phyloP scores from a whole-genome alignment of 2,329 filamentous ascomycete genomes.

The Aspergillus pseudoviridinutans region DNA sequence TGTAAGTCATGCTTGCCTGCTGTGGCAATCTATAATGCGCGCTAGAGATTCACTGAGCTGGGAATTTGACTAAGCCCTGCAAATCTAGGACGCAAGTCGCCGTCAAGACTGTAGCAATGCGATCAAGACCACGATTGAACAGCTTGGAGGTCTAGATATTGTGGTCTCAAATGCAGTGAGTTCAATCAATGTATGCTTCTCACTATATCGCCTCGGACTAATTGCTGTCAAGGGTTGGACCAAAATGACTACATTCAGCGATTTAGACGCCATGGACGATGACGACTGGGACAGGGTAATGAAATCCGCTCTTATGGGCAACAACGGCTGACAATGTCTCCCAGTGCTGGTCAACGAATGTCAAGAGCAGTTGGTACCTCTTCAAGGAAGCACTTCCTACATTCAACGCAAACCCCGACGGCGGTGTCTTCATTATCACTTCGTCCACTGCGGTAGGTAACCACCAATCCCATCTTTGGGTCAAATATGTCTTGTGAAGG shows the following conservation, averaged over 20 bases:
- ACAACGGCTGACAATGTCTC: neutral
- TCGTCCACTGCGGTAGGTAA: conserved; percentile 55
- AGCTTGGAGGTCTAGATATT: conserved; percentile 69
- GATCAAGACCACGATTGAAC: conserved; percentile 55
- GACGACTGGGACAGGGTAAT: conserved; percentile 61
- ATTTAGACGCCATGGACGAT: conserved; percentile 56
- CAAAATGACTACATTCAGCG: conserved; percentile 53
- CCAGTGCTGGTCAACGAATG: conserved; percentile 61
- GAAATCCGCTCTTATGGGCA: neutral
- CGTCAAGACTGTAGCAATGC: conserved; percentile 56
- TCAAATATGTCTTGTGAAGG: conserved; percentile 14
- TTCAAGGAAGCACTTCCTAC: conserved; percentile 56
- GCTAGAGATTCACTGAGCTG: neutral
- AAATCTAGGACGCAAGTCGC: conserved; percentile 55
- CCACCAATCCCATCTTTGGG: neutral
- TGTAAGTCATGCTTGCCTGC: conserved; percentile 36
- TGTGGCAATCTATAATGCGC: neutral
- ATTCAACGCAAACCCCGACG: conserved; percentile 59
- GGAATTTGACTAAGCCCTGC: conserved; percentile 4
- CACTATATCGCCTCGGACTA: neutral
- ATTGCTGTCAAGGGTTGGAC: conserved; percentile 53
- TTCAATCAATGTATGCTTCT: neutral
- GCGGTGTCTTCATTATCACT: conserved; percentile 61
- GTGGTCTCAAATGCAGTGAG: conserved; percentile 69
- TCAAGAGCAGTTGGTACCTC: conserved; percentile 52